Conservation (phyloP, 257 asterid genomes). For the Sherardia arvensis region DNA sequence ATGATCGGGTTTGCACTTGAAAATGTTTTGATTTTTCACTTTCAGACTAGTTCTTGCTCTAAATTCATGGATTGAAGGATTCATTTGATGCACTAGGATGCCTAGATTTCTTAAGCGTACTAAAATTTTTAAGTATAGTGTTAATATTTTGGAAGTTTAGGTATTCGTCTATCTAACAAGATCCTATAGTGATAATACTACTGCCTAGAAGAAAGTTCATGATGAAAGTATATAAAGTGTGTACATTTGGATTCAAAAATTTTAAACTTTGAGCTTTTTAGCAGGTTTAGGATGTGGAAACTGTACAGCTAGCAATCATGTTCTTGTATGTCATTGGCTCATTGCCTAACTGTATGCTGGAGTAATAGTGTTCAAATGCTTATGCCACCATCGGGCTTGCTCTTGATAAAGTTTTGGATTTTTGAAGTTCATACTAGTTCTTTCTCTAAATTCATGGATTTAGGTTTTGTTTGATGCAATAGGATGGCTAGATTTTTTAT, state of each 20-base stretch:
- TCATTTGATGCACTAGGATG: background rate
- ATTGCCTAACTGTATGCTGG: background rate
- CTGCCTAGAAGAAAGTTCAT: background rate
- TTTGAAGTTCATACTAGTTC: too few relatives aligned
- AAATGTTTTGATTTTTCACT: background rate
- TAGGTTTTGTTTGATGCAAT: too few relatives aligned
- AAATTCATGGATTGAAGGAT: background rate
- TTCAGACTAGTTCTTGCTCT: background rate
- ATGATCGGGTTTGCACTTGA: constrained; percentile 65
- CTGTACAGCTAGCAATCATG: background rate
- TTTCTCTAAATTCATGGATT: too few relatives aligned
- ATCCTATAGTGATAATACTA: background rate
- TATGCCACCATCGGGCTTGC: background rate
- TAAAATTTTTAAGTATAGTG: too few relatives aligned
- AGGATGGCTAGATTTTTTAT: too few relatives aligned
- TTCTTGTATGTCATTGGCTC: background rate
- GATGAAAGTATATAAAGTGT: background rate
- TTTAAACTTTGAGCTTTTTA: too few relatives aligned
- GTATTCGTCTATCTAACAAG: too few relatives aligned
- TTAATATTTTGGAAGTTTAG: too few relatives aligned
- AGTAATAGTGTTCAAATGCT: too few relatives aligned
- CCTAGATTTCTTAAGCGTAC: background rate
- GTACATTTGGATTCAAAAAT: background rate
- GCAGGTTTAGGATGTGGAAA: background rate
- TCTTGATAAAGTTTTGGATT: too few relatives aligned